Evolutionary conservation across 2,329 filamentous ascomycete species (phyloP).

Genomic region (Hymenoscyphus infarciens): DNA sequence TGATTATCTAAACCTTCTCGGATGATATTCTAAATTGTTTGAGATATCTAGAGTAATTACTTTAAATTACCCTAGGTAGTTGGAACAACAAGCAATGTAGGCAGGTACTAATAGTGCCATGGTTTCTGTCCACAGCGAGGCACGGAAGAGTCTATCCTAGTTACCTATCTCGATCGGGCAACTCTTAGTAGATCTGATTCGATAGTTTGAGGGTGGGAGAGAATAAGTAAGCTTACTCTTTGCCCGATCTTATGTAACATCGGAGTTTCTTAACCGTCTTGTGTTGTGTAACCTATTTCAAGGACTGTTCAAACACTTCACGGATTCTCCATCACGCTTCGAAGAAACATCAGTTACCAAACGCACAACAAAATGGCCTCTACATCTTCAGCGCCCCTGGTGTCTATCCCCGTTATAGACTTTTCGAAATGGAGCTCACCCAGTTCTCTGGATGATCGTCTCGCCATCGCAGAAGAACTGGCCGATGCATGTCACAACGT

Average conservation of each 20-base stretch:
- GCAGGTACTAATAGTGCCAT: no score
- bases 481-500: slow-evolving; percentile 41
- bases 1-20: no score
- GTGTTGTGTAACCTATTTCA: not conserved
- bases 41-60: no score
- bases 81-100: no score
- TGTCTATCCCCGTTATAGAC: slow-evolving; percentile 27
- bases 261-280: not conserved
- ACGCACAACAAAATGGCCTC: not conserved
- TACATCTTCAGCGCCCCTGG: not conserved
- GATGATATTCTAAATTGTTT: no score
- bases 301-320: not conserved
- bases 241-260: not conserved
- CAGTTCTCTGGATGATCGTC: slow-evolving; percentile 28
- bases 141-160: not conserved
- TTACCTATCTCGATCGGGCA: not conserved
- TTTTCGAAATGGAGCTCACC: slow-evolving; percentile 22
- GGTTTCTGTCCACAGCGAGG: no score
- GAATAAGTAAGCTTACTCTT: not conserved
- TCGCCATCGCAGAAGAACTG: slow-evolving; percentile 38
- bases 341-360: not conserved
- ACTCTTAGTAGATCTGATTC: not conserved
- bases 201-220: not conserved
- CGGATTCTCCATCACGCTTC: not conserved
- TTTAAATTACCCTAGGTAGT: no score